These are phyloP conservation scores for Scleroderma bovista DNA, from an alignment of 768 basidiomycete species.

Conservation along the genomic window DNA sequence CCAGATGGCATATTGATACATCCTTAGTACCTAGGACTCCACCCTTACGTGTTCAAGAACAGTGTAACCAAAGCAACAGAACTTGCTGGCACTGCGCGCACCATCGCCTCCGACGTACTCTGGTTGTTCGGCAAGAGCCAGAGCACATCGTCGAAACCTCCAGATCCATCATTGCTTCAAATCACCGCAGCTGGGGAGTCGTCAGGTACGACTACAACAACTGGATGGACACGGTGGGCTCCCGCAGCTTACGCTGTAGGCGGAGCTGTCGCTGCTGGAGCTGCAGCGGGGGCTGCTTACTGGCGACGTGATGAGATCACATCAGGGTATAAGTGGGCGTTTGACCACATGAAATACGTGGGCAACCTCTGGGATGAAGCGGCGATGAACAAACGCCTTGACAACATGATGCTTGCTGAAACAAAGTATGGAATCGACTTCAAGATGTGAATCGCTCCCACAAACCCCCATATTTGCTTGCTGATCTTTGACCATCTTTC, in stretches of 20 bases:
- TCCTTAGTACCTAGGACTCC: conserved; percentile 76
- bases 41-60: conserved; percentile 84
- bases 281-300: conserved; percentile 81
- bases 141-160: conserved; percentile 21
- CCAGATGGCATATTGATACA: conserved; percentile 1
- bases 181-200: conserved; percentile 25
- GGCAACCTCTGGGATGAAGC: conserved; percentile 80
- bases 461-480: neutral
- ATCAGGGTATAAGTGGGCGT: conserved; percentile 66
- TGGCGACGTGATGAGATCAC: conserved; percentile 73
- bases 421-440: conserved; percentile 62
- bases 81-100: conserved; percentile 62
- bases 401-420: conserved; percentile 56
- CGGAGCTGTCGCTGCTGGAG: conserved; percentile 71
- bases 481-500: neutral
- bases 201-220: conserved; percentile 11
- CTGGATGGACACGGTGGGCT: conserved; percentile 60
- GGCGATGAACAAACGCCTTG: conserved; percentile 54
- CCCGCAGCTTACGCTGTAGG: conserved; percentile 68
- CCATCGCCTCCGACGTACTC: conserved; percentile 55
- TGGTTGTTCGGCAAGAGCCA: conserved; percentile 49
- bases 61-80: conserved; percentile 67
- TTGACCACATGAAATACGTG: conserved; percentile 88
- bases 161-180: conserved; percentile 25
- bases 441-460: conserved; percentile 50